Conservation (phyloP, 208 protist genomes). For the Naegleria gruberi region DNA sequence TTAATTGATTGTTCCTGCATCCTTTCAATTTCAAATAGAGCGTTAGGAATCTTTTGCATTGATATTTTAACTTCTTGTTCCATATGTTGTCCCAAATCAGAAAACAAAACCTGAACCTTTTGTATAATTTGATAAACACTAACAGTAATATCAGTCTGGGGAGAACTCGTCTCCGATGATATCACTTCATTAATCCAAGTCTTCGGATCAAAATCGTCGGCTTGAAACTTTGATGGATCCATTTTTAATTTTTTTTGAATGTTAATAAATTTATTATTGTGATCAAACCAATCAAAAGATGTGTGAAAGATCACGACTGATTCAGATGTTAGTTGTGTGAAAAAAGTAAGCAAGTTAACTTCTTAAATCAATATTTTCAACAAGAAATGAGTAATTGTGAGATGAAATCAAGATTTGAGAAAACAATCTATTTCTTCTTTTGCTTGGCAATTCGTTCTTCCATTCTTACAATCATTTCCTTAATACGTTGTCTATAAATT, state of each 20-base stretch:
- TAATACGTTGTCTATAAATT: background rate
- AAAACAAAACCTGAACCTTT: background rate
- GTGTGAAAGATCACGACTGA: too few relatives aligned
- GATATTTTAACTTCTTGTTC: background rate
- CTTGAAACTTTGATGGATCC: background rate
- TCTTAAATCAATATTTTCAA: too few relatives aligned
- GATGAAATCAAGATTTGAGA: too few relatives aligned
- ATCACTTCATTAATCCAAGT: background rate
- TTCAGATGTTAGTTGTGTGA: too few relatives aligned
- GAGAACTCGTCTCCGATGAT: background rate
- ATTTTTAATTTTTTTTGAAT: background rate
- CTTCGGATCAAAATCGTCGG: background rate
- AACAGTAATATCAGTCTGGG: background rate
- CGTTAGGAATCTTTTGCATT: background rate
- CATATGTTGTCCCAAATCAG: background rate
- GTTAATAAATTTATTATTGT: too few relatives aligned
- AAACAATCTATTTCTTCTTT: too few relatives aligned
- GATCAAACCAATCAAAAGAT: too few relatives aligned
- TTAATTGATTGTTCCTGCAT: background rate
- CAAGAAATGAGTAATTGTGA: too few relatives aligned
- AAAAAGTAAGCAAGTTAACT: too few relatives aligned
- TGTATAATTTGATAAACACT: background rate
- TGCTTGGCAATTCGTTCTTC: background rate
- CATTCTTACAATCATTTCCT: background rate
- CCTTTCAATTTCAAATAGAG: constrained; percentile 7